Evolutionary conservation across 805 yeast species (phyloP), one percentile per base, ranked within the genome.

Genomic region (Ascoidea asiatica): DNA sequence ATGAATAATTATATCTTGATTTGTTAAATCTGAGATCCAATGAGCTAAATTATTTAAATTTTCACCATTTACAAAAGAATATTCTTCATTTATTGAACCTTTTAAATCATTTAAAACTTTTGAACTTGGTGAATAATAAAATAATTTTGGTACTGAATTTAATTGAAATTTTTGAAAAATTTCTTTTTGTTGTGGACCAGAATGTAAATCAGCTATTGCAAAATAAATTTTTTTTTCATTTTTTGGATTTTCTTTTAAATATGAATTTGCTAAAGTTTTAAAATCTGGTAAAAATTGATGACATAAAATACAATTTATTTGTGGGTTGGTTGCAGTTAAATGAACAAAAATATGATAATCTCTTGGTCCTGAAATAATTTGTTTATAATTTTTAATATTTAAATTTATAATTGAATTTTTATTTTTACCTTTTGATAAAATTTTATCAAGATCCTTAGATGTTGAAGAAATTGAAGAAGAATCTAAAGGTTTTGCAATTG

Each of bases 241-340:
- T 4, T 49, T 52, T 19, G 86, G 81, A 53, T 75, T 79, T 39
- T 73, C 79, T 37, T 67, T 56, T 45, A 63, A 56, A 79, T 81
- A 84, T 20, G 89, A 79, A 42, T 65, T 54, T 5, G 85, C 94
- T 38, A 87, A 61, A 39, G 62, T 56, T 17, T 72, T 72, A 54
- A 61, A 84, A 39, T 72, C 73, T 2, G 96, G 95, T 21, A 71
- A 76, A 53, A 83, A 72, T 39, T 79, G 77, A 7, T 64, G 53
- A 70, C 98, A 92, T 43, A 84, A 66, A 1, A 66, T 65, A 65
- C 98, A 92, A 11, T 84, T 85, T 56, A 89, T 73, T 48, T 75
- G 75, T 1, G 86, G 70, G 42, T 79, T 71, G 7, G 80, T 73
- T 2, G 97, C 87, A 0, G 96, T 83, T 48, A 90, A 63, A 45